These are phyloP conservation scores for Funneliformis caledonium DNA, from an alignment of 371 early-diverging fungal genomes.

Conservation along the genomic window DNA sequence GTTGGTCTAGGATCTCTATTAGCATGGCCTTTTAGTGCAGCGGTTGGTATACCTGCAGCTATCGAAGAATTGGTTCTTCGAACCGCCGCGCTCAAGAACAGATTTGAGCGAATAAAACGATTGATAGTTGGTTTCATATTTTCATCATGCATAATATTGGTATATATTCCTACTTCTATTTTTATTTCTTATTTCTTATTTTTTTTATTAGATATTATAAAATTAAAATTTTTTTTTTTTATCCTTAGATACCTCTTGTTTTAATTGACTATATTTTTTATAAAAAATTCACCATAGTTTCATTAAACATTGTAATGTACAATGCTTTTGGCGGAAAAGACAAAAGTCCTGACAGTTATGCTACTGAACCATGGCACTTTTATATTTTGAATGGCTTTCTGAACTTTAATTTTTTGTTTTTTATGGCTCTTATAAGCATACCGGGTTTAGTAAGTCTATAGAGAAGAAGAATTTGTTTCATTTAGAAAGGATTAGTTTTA, in stretches of 20 bases:
- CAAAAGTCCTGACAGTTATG: conserved; percentile 86
- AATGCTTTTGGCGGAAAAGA: conserved; percentile 81
- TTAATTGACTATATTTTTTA: conserved; percentile 82
- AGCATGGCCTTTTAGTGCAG: conserved; percentile 92
- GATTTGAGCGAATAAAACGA: conserved; percentile 10
- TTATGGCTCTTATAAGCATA: conserved; percentile 68
- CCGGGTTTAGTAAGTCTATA: conserved; percentile 61
- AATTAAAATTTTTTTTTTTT: neutral
- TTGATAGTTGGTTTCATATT: neutral
- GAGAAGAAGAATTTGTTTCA: neutral
- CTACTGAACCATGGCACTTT: conserved; percentile 93
- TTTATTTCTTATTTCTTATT: neutral
- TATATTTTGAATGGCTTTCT: conserved; percentile 86
- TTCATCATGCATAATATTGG: conserved; percentile 9
- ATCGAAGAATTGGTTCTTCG: conserved; percentile 70
- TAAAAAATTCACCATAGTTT: conserved; percentile 68
- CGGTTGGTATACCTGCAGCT: conserved; percentile 78
- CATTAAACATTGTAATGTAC: conserved; percentile 87
- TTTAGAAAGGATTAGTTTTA: neutral
- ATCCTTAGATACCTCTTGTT: conserved; percentile 58
- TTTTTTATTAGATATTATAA: neutral
- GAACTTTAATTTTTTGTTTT: conserved; percentile 85
- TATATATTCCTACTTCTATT: neutral
- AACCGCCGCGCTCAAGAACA: neutral
- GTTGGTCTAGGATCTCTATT: conserved; percentile 72